Conservation (phyloP, 352 stramenopile genomes). For the Elongisporangium undulatum region DNA sequence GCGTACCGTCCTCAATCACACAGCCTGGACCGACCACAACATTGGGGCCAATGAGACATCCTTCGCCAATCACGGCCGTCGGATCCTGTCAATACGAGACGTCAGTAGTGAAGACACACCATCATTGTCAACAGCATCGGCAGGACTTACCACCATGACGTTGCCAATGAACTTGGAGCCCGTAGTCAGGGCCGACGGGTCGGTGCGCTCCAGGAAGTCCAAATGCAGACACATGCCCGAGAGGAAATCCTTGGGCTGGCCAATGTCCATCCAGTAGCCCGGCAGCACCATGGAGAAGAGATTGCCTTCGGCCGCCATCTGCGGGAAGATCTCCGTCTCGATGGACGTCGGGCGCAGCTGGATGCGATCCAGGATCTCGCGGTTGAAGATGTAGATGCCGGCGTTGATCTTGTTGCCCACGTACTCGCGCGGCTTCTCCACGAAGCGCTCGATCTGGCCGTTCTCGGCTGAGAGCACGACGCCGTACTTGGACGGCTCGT, state of each 20-base stretch:
- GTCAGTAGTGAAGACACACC: background rate
- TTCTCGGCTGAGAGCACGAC: constrained; percentile 76
- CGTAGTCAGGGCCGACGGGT: constrained; percentile 38
- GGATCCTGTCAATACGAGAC: constrained; percentile 32
- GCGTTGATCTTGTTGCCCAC: constrained; percentile 91
- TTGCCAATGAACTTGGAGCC: constrained; percentile 80
- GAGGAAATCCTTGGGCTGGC: constrained; percentile 88
- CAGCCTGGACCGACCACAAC: constrained; percentile 80
- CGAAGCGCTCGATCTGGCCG: constrained; percentile 85
- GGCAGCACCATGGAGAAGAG: constrained; percentile 83
- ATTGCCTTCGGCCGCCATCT: constrained; percentile 86
- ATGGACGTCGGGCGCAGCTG: constrained; percentile 87
- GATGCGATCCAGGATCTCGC: constrained; percentile 84
- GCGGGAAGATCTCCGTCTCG: constrained; percentile 88
- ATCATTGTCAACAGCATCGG: background rate
- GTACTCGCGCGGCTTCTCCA: constrained; percentile 88
- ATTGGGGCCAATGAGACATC: constrained; percentile 80
- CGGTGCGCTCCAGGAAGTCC: constrained; percentile 56
- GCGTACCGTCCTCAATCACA: constrained; percentile 78
- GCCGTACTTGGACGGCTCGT: constrained; percentile 89
- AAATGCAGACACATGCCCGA: constrained; percentile 85
- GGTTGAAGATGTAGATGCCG: constrained; percentile 89
- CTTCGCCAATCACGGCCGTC: constrained; percentile 67
- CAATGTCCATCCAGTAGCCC: constrained; percentile 91
- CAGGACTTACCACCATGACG: constrained; percentile 60